Evolutionary conservation across 345 rosid species (phyloP), one percentile per base, ranked within the genome.

Genomic region (Eucalyptus sp.): DNA sequence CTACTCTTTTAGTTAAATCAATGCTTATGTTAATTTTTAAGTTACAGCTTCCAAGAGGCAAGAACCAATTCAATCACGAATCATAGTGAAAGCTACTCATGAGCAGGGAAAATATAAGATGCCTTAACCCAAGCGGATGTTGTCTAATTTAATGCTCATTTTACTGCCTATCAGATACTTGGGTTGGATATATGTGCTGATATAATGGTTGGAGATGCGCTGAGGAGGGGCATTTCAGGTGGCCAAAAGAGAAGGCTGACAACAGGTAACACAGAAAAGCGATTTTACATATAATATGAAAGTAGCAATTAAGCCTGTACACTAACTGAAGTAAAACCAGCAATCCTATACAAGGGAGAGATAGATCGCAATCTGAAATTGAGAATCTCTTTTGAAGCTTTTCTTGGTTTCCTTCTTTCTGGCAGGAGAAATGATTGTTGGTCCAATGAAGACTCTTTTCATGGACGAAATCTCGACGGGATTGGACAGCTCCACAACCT

Each of bases 401-500:
- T 41, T 76, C 84, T 41, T 20, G 84, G 84, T 41, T 76, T 76
- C 46, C 87, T 66, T n/a, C 51, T 20, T 76, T 76, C 84, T 41
- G 84, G 84, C 94, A 95, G 98, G 94, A 46, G 98, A 96, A 91
- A 94, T 96, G 95, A 91, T 94, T 79, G 96, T 96, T 13, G 97
- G 97, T 31, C 96, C 98, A 17, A 91, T 90, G 37, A 94, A 92
- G 90, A 93, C 97, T 50, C 43, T 96, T 13, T 94, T 96, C 88
- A 94, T 96, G 98, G 98, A 96, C 87, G 97, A 95, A 92, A 94
- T 96, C 90, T 91, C 97, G 17, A 95, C 93, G n/a, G 98, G 97
- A 20, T 90, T 95, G 64, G 98, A 96, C 88, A 96, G 96, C 86
- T 96, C 97, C 37, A 95, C 97, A 15, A 91, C 97, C 27, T 94